Conservation (phyloP, 371 early-diverging fungal species). For the Smittium mucronatum region DNA sequence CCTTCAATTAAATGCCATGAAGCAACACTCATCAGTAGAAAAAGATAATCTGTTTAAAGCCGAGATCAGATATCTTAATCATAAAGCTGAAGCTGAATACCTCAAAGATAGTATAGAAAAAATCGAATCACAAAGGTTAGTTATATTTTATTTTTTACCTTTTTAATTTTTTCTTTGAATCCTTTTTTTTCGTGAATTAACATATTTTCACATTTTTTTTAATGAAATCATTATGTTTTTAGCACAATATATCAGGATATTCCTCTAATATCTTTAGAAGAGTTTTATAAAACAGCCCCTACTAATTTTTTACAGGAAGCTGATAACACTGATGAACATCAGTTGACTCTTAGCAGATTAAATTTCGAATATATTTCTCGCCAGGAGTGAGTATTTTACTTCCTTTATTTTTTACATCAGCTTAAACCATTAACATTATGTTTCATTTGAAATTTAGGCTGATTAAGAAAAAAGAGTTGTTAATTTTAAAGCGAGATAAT, state of each 20-base stretch:
- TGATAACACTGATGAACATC: not conserved
- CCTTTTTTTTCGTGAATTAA: not conserved
- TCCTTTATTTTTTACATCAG: not conserved
- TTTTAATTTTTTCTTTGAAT: not conserved
- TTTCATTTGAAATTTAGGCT: not conserved
- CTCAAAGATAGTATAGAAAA: not conserved
- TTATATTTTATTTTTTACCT: not conserved
- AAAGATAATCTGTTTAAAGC: not conserved
- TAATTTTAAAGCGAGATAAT: not conserved
- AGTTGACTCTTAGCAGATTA: not conserved
- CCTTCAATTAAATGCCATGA: not conserved
- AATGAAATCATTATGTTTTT: too few relatives aligned
- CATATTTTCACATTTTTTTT: not conserved
- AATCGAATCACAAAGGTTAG: not conserved
- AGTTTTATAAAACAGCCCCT: not conserved
- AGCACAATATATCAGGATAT: not conserved
- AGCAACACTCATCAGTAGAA: not conserved
- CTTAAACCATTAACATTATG: not conserved
- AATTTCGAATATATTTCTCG: conserved; percentile 1
- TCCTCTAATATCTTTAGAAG: not conserved
- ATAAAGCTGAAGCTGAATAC: not conserved
- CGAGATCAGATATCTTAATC: not conserved
- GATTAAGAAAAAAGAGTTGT: not conserved
- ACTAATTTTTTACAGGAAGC: not conserved
- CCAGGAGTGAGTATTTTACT: not conserved